Evolutionary conservation across 805 yeast species (phyloP), one percentile per base, ranked within the genome.

Genomic region (Suhomyces prunicola): DNA sequence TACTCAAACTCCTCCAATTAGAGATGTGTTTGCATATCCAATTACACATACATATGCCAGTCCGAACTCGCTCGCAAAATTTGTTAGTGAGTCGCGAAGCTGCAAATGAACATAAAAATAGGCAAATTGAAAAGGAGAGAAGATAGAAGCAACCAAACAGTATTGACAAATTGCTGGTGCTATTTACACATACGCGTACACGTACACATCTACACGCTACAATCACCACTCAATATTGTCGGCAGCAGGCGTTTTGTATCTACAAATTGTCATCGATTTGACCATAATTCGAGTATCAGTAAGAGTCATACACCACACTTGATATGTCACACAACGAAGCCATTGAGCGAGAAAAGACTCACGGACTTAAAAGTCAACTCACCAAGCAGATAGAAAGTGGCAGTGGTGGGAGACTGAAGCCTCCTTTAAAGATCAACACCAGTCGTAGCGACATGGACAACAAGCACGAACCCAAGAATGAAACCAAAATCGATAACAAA

Each of bases 361-460:
- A 36, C 5, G 17, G 9, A 22, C 41, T 6, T 22, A 33, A 36
- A 39, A 47, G 44, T 26, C 42, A 35, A 12, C 50, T 47, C 22
- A 47, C 44, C 15, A 47, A 33, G 5, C 50, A 60, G 31, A 52
- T 52, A 6, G 42, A 50, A 36, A 36, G 41, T 36, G 17, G 41
- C 9, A 12, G 19, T 9, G 29, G 10, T 27, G 29, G 29, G 4
- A 27, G 3, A 12, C 10, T 27, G 27, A 35, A n/a, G 19, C 19
- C 41, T 36, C 41, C 41, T 8, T 15, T 36, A 9, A 36, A n/a
- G 22, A 36, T 36, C 41, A 17, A 36, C 41, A 36, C 41, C 41
- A 36, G 22, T 36, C 17, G 22, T n/a, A 36, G 4, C 22, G 6
- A 35, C 39, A 13, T 5, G 22, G 33, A 29, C 5, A 29, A 29